Percentiles rank a stretch among this genome's conserved stretches.
Conservation (phyloP, 192 early-diverging fungal species). For the Piromyces finnis region DNA sequence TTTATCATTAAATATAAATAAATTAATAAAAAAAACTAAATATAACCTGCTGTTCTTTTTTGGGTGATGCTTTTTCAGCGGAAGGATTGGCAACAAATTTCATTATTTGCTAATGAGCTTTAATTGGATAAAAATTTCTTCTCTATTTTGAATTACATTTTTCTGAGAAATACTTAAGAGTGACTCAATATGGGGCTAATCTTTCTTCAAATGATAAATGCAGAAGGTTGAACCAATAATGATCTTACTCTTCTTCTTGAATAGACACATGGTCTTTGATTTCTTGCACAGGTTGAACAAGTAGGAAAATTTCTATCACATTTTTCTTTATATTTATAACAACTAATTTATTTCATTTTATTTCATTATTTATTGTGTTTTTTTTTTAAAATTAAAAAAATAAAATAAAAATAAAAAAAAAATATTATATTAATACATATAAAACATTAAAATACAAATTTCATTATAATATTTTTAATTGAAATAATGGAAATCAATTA, state of each 20-base stretch:
- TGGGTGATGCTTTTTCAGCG: not conserved
- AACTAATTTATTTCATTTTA: not conserved
- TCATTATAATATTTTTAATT: too few relatives aligned
- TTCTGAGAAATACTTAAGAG: not conserved
- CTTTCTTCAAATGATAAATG: not conserved
- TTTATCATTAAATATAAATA: too few relatives aligned
- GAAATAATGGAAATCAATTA: too few relatives aligned
- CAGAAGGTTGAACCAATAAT: not conserved
- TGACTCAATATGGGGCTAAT: not conserved
- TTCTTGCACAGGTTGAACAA: not conserved
- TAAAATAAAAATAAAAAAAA: too few relatives aligned
- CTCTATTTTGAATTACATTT: not conserved
- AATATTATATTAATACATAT: too few relatives aligned
- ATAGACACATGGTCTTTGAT: not conserved
- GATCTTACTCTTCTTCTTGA: not conserved
- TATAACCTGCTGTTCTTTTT: not conserved
- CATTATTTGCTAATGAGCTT: not conserved
- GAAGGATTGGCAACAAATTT: too few relatives aligned
- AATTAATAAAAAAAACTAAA: too few relatives aligned
- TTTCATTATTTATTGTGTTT: too few relatives aligned
- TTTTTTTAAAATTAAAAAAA: too few relatives aligned
- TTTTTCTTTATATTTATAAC: not conserved
- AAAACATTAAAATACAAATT: too few relatives aligned
- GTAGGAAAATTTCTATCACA: not conserved
- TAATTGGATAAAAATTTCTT: not conserved